Conservation (phyloP, 257 asterid species). For the Gardenia jasminoides region DNA sequence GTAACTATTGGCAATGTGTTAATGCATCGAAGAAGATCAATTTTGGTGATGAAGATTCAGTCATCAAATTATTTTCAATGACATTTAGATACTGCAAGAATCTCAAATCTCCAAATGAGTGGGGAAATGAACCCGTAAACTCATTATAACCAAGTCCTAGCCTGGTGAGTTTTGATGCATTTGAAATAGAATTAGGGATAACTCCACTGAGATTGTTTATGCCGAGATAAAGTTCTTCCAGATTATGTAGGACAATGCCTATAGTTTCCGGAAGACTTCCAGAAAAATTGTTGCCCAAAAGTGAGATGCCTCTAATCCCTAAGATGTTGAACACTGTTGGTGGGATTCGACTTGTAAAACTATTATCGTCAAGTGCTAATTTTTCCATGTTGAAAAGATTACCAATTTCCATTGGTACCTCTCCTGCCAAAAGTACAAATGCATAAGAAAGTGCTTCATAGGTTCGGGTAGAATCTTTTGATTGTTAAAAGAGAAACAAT, state of each 20-base stretch:
- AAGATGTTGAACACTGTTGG: constrained; percentile 11
- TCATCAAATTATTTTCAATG: constrained; percentile 28
- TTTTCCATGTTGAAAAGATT: constrained; percentile 12
- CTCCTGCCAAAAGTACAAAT: constrained; percentile 14
- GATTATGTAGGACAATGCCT: constrained; percentile 20
- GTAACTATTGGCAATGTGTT: constrained; percentile 25
- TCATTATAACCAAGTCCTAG: constrained; percentile 21
- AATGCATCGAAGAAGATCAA: constrained; percentile 21
- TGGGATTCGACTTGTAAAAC: constrained; percentile 19
- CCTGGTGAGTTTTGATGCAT: constrained; percentile 24
- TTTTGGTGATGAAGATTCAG: constrained; percentile 15
- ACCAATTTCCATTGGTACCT: constrained; percentile 21
- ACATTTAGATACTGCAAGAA: constrained; percentile 30
- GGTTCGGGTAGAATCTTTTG: background rate
- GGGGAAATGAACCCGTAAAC: constrained; percentile 36
- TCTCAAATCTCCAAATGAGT: constrained; percentile 32
- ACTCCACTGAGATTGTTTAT: constrained; percentile 24
- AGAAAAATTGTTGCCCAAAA: constrained; percentile 16
- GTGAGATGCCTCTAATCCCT: constrained; percentile 20
- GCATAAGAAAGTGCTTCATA: background rate
- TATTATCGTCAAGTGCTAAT: constrained; percentile 16
- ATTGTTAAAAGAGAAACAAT: background rate
- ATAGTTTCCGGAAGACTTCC: constrained; percentile 29
- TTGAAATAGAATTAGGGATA: constrained; percentile 29
- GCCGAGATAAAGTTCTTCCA: constrained; percentile 16